These are phyloP conservation scores for Biancaea sappan DNA, from an alignment of 306 rosid genomes.

Conservation along the genomic window DNA sequence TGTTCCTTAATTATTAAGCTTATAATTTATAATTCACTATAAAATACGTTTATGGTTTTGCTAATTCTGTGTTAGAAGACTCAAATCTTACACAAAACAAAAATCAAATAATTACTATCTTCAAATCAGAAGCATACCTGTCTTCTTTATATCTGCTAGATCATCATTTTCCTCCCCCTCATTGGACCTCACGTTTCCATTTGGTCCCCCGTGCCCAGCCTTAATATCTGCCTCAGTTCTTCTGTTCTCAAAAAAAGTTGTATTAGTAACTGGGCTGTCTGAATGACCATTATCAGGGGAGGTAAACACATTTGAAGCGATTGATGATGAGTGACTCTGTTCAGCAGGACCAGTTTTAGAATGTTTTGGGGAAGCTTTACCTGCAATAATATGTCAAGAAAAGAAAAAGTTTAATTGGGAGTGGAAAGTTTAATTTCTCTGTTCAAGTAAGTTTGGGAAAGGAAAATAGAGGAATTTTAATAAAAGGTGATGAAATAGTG, in stretches of 20 bases:
- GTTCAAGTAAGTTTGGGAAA: not conserved
- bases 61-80: not conserved
- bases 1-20: not conserved
- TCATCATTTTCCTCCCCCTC: slow-evolving; percentile 25
- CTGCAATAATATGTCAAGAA: slow-evolving; percentile 20
- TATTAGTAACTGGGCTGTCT: slow-evolving; percentile 19
- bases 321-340: slow-evolving; percentile 21
- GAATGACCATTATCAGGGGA: slow-evolving; percentile 27
- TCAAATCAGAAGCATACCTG: slow-evolving; percentile 32
- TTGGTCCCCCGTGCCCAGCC: slow-evolving; percentile 23
- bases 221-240: not conserved
- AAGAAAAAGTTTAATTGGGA: slow-evolving; percentile 3
- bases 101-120: not conserved
- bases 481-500: not conserved
- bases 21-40: not conserved
- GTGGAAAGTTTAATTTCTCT: not conserved
- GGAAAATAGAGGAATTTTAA: not conserved
- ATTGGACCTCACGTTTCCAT: not conserved
- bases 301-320: not conserved
- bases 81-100: not conserved
- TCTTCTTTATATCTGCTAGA: slow-evolving; percentile 23
- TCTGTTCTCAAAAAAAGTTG: not conserved
- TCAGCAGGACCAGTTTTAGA: slow-evolving; percentile 24
- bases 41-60: not conserved
- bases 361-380: slow-evolving; percentile 22